These are phyloP conservation scores for Sporothrix globosa DNA, from an alignment of 2,329 filamentous ascomycete species.

Conservation along the genomic window DNA sequence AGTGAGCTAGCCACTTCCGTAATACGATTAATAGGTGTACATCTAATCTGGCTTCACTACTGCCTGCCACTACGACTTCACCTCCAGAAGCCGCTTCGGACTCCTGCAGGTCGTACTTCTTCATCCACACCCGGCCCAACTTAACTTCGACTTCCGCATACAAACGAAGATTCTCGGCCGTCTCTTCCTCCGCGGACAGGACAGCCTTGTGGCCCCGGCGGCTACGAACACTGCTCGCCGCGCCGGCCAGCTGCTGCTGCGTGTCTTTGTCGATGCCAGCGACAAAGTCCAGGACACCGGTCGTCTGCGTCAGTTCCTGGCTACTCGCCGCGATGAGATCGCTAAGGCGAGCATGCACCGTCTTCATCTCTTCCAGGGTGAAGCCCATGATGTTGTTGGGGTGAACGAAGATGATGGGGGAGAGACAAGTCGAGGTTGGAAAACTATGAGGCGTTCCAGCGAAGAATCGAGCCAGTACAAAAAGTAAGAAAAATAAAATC, in stretches of 20 bases:
- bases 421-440: neutral
- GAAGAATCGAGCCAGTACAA: neutral
- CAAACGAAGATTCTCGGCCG: neutral
- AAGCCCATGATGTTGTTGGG: neutral
- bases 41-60: neutral
- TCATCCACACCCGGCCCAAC: conserved; percentile 21
- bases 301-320: neutral
- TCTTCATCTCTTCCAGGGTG: neutral
- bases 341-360: neutral
- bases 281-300: neutral
- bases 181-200: neutral
- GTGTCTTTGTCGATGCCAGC: neutral
- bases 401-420: neutral
- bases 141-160: conserved; percentile 9
- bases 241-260: neutral
- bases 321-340: neutral
- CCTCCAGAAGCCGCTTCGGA: neutral
- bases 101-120: conserved; percentile 20
- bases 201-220: neutral
- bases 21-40: neutral
- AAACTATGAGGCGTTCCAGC: neutral
- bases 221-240: neutral
- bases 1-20: neutral
- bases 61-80: neutral
- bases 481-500: neutral